Conservation (phyloP, 495 filamentous ascomycete species). For the Podospora pseudocomata region DNA sequence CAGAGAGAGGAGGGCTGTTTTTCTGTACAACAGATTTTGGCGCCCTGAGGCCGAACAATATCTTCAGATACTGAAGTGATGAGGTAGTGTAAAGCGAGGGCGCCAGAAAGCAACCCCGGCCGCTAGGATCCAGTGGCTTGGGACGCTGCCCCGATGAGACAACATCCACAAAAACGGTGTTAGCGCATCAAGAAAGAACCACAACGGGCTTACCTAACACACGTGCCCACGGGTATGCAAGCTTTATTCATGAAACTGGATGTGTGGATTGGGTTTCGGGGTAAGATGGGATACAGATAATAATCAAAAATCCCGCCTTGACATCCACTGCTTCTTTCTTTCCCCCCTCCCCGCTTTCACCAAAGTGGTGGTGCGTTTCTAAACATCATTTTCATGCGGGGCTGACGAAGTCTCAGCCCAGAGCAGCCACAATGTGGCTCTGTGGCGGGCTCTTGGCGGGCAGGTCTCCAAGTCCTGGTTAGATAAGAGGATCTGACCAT, state of each 20-base stretch:
- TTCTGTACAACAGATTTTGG: not conserved
- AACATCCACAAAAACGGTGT: constrained; percentile 1
- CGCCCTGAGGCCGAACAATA: not conserved
- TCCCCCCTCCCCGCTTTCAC: too few species aligned
- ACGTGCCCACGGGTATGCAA: not conserved
- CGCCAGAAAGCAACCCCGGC: not conserved
- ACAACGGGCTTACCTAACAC: not conserved
- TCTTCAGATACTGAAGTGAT: constrained; percentile 1
- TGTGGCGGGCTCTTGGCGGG: not conserved
- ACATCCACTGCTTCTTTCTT: too few species aligned
- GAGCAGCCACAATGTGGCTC: constrained; percentile 7
- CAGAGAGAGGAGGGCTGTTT: not conserved
- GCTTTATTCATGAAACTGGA: not conserved
- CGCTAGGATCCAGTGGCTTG: constrained; percentile 14
- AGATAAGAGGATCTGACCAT: not conserved
- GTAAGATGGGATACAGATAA: not conserved
- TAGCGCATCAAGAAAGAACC: not conserved
- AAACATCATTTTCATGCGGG: not conserved
- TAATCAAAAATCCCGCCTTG: not conserved
- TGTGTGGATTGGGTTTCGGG: too few species aligned
- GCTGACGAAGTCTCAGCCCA: not conserved
- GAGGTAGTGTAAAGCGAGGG: not conserved
- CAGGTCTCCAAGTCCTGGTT: not conserved
- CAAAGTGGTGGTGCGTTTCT: too few species aligned
- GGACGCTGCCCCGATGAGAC: constrained; percentile 12